Evolutionary conservation across 2,329 filamentous ascomycete species (phyloP).

Genomic region (Hysterium pulicare): DNA sequence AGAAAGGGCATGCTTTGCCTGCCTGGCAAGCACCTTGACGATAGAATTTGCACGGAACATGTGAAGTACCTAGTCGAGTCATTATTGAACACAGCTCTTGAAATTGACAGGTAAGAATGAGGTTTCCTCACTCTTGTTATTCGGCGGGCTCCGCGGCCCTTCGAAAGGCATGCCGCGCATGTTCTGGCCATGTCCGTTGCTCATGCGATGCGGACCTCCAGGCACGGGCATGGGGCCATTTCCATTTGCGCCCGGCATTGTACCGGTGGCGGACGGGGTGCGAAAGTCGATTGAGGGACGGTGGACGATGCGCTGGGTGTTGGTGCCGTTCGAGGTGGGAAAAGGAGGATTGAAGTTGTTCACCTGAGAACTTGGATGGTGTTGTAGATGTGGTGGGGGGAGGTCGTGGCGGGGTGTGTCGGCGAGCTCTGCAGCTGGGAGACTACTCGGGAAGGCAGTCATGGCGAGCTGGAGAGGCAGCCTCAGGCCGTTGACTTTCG

Average conservation of each 20-base stretch:
- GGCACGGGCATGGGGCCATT: slow-evolving; percentile 34
- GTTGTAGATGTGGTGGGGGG: slow-evolving; percentile 12
- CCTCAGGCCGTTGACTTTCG: not conserved
- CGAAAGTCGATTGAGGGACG: slow-evolving; percentile 31
- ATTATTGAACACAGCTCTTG: slow-evolving; percentile 9
- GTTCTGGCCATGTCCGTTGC: slow-evolving; percentile 28
- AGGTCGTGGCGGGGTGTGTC: slow-evolving; percentile 28
- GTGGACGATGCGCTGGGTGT: slow-evolving; percentile 17
- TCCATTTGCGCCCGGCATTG: slow-evolving; percentile 33
- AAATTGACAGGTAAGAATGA: not conserved
- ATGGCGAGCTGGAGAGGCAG: slow-evolving; percentile 13
- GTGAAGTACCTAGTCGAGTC: slow-evolving; percentile 71
- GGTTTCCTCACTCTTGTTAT: slow-evolving; percentile 45
- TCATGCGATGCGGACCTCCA: slow-evolving; percentile 28
- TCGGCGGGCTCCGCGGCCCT: slow-evolving; percentile 46
- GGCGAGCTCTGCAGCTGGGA: slow-evolving; percentile 15
- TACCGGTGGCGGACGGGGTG: slow-evolving; percentile 23
- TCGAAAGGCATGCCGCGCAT: slow-evolving; percentile 38
- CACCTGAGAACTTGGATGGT: slow-evolving; percentile 11
- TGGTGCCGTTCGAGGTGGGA: slow-evolving; percentile 12
- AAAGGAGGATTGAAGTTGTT: slow-evolving; percentile 12
- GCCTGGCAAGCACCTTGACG: slow-evolving; percentile 94
- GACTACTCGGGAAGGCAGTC: slow-evolving; percentile 25
- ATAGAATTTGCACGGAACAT: slow-evolving; percentile 99
- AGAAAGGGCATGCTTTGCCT: slow-evolving; percentile 92